Conservation (phyloP, 345 rosid genomes). For the Boechera stricta region DNA sequence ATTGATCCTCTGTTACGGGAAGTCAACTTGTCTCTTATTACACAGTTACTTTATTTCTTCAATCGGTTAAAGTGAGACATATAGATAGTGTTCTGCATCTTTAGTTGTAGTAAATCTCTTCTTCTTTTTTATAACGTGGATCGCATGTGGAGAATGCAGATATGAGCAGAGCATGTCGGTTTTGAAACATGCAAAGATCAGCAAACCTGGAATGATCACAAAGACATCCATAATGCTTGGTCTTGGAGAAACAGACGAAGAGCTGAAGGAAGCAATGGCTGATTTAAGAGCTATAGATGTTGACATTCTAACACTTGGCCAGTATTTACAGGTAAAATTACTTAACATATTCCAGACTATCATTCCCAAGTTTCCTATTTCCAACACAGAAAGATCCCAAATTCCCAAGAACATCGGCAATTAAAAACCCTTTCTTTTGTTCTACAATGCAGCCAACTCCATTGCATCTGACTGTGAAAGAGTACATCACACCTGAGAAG, state of each 20-base stretch:
- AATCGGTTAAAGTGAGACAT: not conserved
- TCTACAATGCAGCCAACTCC: conserved; percentile 85
- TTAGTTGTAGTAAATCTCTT: conserved; percentile 20
- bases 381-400: conserved; percentile 14
- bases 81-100: conserved; percentile 5
- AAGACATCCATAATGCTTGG: conserved; percentile 98
- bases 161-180: conserved; percentile 96
- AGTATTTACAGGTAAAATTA: conserved; percentile 81
- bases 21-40: conserved; percentile 5
- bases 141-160: conserved; percentile 51
- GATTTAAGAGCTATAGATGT: conserved; percentile 91
- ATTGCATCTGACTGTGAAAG: conserved; percentile 91
- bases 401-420: not conserved
- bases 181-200: conserved; percentile 81
- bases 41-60: not conserved
- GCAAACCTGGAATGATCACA: conserved; percentile 86
- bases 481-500: conserved; percentile 91
- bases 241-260: conserved; percentile 93
- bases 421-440: conserved; percentile 1
- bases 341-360: not conserved
- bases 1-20: conserved; percentile 1
- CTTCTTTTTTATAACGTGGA: conserved; percentile 7
- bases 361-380: not conserved
- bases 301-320: conserved; percentile 94
- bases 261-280: conserved; percentile 82